Base-by-base conservation (phyloP, 1,284 basidiomycete species). In the Trichosporon coremiiforme region DNA sequence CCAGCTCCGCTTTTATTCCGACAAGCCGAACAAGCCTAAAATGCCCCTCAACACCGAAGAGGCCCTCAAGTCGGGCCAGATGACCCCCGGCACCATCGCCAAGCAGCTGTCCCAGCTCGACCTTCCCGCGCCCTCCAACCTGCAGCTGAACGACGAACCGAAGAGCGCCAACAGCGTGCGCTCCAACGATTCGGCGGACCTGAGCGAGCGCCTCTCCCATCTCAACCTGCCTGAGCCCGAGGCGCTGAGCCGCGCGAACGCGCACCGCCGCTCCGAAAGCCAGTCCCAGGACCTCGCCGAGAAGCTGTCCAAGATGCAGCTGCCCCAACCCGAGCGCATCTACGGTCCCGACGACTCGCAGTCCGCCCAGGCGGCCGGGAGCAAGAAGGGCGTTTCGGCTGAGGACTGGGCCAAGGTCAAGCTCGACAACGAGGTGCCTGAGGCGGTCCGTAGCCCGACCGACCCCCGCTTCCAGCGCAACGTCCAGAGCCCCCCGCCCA, bases 281-380 rank as follows among this genome's bases (percentile, higher is more conserved):
- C 76, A 80, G 73, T 81, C 79, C 22, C 81, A 83, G 71, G 80
- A 84, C 66, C 72, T 84, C 2, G 75, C 75, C n/a, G 75, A 76
- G 17, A 66, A 73, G 55, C 74, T 84, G 31, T 74, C 79, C 15
- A 72, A 77, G 66, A 85, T 85, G 84, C 78, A 80, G 29, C 71
- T 84, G 7, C 82, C 82, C 35, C 80, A 83, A 70, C 84, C 84
- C 1, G 84, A 85, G 71, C 74, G 80, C 65, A 83, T 84, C 68
- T 83, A 79, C 66, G 83, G 82, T 6, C 80, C 78, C 8, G 75
- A 81, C 31, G 80, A 79, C 47, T 75, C 69, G 25, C 71, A 60
- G n/a, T n/a, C n/a, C n/a, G n/a, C n/a, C n/a, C n/a, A n/a, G n/a
- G n/a, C n/a, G 29, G 74, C 69, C 15, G 72, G 66, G 66, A 66